Percentiles rank a stretch among this genome's conserved stretches.
Conservation (phyloP, 345 rosid genomes). For the Eucalyptus lansdowneana region DNA sequence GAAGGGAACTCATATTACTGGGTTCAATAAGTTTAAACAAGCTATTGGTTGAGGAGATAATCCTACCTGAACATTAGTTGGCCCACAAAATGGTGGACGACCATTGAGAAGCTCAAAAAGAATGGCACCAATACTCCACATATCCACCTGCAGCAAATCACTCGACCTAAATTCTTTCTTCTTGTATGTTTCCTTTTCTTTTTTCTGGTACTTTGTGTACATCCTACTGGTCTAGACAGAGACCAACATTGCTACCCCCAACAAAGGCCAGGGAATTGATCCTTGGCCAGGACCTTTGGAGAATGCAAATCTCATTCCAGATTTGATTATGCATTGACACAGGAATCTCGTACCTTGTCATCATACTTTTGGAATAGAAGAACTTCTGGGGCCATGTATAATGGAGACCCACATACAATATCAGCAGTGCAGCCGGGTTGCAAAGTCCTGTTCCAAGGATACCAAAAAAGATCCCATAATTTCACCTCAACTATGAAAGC, state of each 20-base stretch:
- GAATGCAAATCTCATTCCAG: not conserved
- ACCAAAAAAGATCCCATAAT: not conserved
- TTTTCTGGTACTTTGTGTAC: not conserved
- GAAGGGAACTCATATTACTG: not conserved
- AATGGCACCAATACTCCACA: slow-evolving; percentile 69
- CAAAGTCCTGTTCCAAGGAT: slow-evolving; percentile 14
- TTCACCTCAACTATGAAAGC: not conserved
- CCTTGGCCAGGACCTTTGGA: not conserved
- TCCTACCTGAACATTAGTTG: slow-evolving; percentile 51
- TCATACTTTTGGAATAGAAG: slow-evolving; percentile 59
- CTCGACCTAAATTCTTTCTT: not conserved
- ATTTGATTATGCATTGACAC: not conserved
- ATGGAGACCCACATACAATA: slow-evolving; percentile 53
- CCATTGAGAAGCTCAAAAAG: slow-evolving; percentile 72
- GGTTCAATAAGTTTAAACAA: not conserved
- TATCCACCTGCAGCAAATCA: slow-evolving; percentile 35
- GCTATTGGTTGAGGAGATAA: not conserved
- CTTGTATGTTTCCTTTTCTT: not conserved
- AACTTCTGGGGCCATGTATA: slow-evolving; percentile 79
- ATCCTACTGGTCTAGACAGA: not conserved
- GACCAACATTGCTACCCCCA: not conserved
- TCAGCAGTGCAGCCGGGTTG: slow-evolving; percentile 29
- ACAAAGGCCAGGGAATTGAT: not conserved
- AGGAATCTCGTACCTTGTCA: slow-evolving; percentile 25
- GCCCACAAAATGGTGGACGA: slow-evolving; percentile 45